Base-by-base conservation (phyloP, 1,139 yeast genomes). In the Geotrichum phurueaensis region DNA sequence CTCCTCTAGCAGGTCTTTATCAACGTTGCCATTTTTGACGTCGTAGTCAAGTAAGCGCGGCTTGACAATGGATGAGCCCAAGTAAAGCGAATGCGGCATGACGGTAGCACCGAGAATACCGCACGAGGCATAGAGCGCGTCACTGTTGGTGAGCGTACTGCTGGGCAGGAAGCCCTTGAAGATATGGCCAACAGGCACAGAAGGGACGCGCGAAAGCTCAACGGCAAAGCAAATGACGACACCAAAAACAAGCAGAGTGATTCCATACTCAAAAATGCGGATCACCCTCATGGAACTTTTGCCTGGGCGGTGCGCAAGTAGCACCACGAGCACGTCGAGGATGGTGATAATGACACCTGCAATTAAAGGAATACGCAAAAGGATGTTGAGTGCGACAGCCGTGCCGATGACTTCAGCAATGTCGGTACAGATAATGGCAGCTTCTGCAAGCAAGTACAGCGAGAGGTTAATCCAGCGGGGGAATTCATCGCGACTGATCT, bases 21-120 rank as follows among this genome's bases (percentile, higher is more conserved):
- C 70, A 68, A 77, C 81, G 70, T 76, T 76, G 22, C 91, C 92
- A 66, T 84, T 78, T 68, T 84, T 82, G 18, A 82, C 73, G 72
- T 94, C 99, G 69, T 80, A 92, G 53, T 91, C 97, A 65, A 84
- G 81, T 64, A 94, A 78, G 63, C 99, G 81, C 1, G 97, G 87
- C 72, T 92, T 97, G 10, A 94, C 98, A 61, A 94, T 80, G 1
- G 97, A 96, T 0, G 96, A 88, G 0, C 99, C 99, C 61, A 94
- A 78, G 71, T 89, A 94, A 53, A 94, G 78, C 1, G 96, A 87
- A 73, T 94, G 99, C 2, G 99, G 99, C 99, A 94, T 94, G 36
- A 94, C 96, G 0, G 98, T 95, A 33, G 98, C 97, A 23, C 99
- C 99, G 60, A 94, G 78, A 60, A 94, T 88, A 25, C 97, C 98